Percentiles rank a stretch among this genome's conserved stretches.
These are phyloP conservation scores for Arthrobotrys entomopaga DNA, from an alignment of 2,329 filamentous ascomycete species.

Conservation along the genomic window DNA sequence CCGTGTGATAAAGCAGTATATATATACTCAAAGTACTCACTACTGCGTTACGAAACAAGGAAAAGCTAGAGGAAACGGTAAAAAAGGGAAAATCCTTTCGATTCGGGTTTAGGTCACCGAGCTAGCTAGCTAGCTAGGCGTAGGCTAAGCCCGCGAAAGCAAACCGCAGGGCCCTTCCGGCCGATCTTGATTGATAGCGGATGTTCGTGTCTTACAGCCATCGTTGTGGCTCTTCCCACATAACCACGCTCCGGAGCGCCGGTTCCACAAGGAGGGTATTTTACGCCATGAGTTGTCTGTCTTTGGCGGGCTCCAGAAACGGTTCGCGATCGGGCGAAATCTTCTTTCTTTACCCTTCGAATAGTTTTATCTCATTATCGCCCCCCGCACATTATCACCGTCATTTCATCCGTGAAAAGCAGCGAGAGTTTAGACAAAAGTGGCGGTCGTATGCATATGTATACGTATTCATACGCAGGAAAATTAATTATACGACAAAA, in stretches of 20 bases:
- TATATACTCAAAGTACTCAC: not conserved
- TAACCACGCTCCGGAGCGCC: conserved; percentile 31
- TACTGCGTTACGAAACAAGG: too few species aligned
- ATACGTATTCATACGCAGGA: not conserved
- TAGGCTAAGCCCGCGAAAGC: too few species aligned
- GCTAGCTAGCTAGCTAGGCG: too few species aligned
- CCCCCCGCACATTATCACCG: not conserved
- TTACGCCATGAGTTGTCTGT: not conserved
- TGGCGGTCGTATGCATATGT: not conserved
- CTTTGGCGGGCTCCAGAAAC: conserved; percentile 7
- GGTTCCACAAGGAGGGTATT: conserved; percentile 34
- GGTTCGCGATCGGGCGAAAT: conserved; percentile 2
- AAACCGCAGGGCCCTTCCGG: conserved; percentile 26
- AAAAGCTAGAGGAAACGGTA: not conserved
- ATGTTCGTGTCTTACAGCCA: conserved; percentile 17
- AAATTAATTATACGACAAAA: not conserved
- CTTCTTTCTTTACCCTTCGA: conserved; percentile 1
- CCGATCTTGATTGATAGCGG: conserved; percentile 40
- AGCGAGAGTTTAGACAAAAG: not conserved
- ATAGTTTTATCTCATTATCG: not conserved
- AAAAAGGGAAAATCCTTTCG: conserved; percentile 7
- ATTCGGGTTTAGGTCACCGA: not conserved
- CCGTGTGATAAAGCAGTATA: conserved; percentile 20
- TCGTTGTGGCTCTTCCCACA: conserved; percentile 2
- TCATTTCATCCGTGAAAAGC: not conserved